These are phyloP conservation scores for Mycogone perniciosa DNA, from an alignment of 2,329 filamentous ascomycete species.

Conservation along the genomic window DNA sequence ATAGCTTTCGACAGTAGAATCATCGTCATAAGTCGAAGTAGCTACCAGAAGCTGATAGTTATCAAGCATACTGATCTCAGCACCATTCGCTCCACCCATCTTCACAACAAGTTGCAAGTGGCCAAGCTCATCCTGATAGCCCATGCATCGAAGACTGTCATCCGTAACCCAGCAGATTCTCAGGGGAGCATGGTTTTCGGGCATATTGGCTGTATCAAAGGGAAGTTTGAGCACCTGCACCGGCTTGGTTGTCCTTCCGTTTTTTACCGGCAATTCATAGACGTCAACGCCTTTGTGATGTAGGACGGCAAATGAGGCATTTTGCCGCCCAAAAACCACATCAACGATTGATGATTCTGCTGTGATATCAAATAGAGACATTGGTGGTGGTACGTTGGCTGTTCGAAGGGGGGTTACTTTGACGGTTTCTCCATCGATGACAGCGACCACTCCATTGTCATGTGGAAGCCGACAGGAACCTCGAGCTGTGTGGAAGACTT, in stretches of 20 bases:
- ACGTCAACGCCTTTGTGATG: conserved; percentile 60
- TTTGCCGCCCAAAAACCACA: conserved; percentile 62
- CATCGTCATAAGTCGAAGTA: conserved; percentile 28
- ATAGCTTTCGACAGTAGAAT: conserved; percentile 28
- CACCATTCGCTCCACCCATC: conserved; percentile 13
- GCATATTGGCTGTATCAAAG: conserved; percentile 27
- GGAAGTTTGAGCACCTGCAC: conserved; percentile 33
- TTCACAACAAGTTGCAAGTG: conserved; percentile 20
- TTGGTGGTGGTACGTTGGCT: conserved; percentile 85
- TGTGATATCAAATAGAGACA: conserved; percentile 72
- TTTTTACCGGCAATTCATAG: conserved; percentile 61
- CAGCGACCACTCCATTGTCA: conserved; percentile 73
- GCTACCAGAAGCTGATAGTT: conserved; percentile 20
- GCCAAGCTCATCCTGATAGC: conserved; percentile 22
- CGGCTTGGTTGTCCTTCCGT: conserved; percentile 43
- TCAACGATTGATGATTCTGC: conserved; percentile 61
- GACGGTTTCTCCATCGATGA: conserved; percentile 72
- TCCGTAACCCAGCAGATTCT: conserved; percentile 26
- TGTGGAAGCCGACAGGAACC: conserved; percentile 65
- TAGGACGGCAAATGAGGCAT: conserved; percentile 63
- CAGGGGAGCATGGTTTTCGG: conserved; percentile 23
- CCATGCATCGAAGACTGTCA: conserved; percentile 26
- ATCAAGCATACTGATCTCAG: conserved; percentile 15
- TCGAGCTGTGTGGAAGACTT: conserved; percentile 59
- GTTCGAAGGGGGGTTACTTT: conserved; percentile 81